Evolutionary conservation across 164 flowering plant genomes (phyloP).

Genomic region (Litsea cubeba): DNA sequence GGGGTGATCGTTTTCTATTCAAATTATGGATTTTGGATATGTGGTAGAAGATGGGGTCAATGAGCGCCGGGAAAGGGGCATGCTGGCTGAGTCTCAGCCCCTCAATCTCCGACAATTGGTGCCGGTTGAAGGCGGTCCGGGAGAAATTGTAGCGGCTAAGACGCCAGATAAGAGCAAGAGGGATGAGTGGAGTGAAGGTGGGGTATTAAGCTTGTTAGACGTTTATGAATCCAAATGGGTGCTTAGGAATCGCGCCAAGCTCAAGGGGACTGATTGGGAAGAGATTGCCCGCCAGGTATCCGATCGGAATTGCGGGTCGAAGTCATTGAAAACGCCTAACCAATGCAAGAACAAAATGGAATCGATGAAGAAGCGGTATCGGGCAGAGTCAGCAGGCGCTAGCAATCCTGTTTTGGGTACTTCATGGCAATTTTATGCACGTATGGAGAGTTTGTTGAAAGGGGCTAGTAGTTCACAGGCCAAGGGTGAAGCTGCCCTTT

Average conservation of each 20-base stretch:
- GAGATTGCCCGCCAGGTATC: conserved; percentile 25
- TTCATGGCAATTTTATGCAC: conserved; percentile 21
- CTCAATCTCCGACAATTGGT: not conserved
- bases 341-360: conserved; percentile 30
- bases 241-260: conserved; percentile 22
- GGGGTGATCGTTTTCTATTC: conserved; percentile 3
- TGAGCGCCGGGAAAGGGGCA: not conserved
- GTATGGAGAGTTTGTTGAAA: conserved; percentile 20
- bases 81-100: not conserved
- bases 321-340: conserved; percentile 18
- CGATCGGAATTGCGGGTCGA: conserved; percentile 5
- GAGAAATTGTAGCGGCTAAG: conserved; percentile 2
- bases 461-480: conserved; percentile 8
- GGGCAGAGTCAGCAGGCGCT: conserved; percentile 12
- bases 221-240: conserved; percentile 24
- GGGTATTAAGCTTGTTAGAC: conserved; percentile 17
- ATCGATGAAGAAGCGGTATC: conserved; percentile 27
- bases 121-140: conserved; percentile 3
- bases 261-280: conserved; percentile 27
- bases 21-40: conserved; percentile 1
- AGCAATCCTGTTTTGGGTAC: conserved; percentile 3
- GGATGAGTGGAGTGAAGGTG: conserved; percentile 30
- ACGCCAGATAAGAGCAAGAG: conserved; percentile 21
- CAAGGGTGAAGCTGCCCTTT: conserved; percentile 1
- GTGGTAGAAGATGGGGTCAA: not conserved